phyloP scores from a whole-genome alignment of 805 yeast genomes.

The Trichomonascus vanleenenianus region DNA sequence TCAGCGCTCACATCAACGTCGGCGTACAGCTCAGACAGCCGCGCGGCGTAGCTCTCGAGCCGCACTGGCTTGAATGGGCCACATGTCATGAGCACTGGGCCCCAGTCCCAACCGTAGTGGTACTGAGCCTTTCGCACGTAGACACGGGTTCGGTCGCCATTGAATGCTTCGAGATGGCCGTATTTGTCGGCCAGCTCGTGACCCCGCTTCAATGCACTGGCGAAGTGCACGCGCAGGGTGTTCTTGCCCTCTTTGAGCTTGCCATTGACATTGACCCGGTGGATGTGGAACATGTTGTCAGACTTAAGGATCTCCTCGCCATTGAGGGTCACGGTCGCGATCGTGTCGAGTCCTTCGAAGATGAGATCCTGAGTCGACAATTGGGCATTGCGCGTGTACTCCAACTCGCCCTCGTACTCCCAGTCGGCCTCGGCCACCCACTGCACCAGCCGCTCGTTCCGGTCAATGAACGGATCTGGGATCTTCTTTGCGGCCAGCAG shows the following conservation, averaged over 20 bases:
- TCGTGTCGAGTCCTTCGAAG: constrained; percentile 40
- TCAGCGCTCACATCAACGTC: constrained; percentile 13
- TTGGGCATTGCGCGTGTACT: not conserved
- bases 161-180: constrained; percentile 29
- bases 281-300: constrained; percentile 38
- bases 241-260: constrained; percentile 23
- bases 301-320: constrained; percentile 30
- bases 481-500: constrained; percentile 32
- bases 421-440: constrained; percentile 46
- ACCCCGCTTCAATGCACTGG: constrained; percentile 32
- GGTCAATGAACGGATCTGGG: constrained; percentile 39
- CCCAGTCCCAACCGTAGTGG: constrained; percentile 56
- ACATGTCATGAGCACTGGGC: constrained; percentile 36
- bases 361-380: constrained; percentile 20
- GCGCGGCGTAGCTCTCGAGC: constrained; percentile 21
- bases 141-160: constrained; percentile 39
- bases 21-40: constrained; percentile 19
- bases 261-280: constrained; percentile 26
- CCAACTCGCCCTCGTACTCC: constrained; percentile 35
- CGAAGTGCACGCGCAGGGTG: constrained; percentile 31
- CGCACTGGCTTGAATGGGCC: constrained; percentile 38
- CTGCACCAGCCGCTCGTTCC: constrained; percentile 38
- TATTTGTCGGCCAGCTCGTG: constrained; percentile 29
- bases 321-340: constrained; percentile 36
- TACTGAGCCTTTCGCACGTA: constrained; percentile 46